Evolutionary conservation across 768 basidiomycete species (phyloP), one percentile per base, ranked within the genome.

Genomic region (Suillus occidentalis): DNA sequence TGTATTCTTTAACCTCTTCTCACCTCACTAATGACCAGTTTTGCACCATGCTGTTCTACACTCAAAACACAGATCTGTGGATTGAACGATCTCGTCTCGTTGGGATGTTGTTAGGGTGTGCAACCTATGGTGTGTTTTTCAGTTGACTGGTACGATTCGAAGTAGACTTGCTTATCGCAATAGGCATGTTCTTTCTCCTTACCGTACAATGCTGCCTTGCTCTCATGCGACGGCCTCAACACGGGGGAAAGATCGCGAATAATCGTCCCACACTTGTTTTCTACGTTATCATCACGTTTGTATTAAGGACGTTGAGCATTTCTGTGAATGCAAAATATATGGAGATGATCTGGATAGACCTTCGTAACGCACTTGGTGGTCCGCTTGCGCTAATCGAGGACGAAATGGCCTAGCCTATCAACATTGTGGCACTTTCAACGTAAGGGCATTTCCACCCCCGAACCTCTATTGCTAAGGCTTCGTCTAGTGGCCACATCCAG

Each of bases 251-350:
- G 20, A n/a, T 25, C 16, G 4, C 25, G 25, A 9, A 13, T 28
- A 16, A 18, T 45, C 53, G 53, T 36, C 18, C 5, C 16, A 4
- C 18, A 2, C 52, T 53, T 31, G 8, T 53, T 53, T 18, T 10
- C 6, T 53, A 53, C 18, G 31, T 53, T 20, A 3, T 40, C 34
- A 9, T 66, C 40, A 63, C 64, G 20, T 71, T 71, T 40, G 20
- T 42, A 3, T n/a, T 71, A n/a, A 69, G 49, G n/a, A 71, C 65
- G 1, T 47, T 73, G 13, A 63, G 64, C 8, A 47, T 72, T 34
- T 73, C 64, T 4, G 61, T 36, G 1, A 65, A 70, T 8, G 63
- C 64, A 6, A 71, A 67, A 40, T 43, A 43, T 20, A 39, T 13
- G 12, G 13, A n/a, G n/a, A 45, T 45, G 20, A 45, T 45, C 12